phyloP scores from a whole-genome alignment of 2,329 filamentous ascomycete species.

The Sclerotinia borealis region DNA sequence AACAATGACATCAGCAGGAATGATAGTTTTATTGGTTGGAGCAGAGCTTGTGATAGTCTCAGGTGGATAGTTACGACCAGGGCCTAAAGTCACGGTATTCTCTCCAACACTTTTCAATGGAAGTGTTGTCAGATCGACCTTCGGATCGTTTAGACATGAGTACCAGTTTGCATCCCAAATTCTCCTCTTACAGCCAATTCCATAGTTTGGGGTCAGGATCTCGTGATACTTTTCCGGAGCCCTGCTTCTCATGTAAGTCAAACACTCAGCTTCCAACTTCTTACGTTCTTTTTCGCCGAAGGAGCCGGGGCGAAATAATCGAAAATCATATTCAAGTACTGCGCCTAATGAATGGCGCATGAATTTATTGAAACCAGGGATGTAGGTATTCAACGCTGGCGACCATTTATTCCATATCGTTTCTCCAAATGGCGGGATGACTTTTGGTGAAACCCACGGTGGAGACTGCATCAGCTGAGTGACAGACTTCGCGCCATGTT shows the following conservation, averaged over 20 bases:
- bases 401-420: conserved; percentile 42
- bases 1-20: conserved; percentile 51
- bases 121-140: conserved; percentile 47
- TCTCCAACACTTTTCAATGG: conserved; percentile 43
- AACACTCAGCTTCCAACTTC: conserved; percentile 36
- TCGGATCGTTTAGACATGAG: conserved; percentile 40
- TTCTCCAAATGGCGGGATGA: conserved; percentile 33
- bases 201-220: conserved; percentile 51
- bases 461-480: conserved; percentile 54
- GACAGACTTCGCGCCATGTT: conserved; percentile 43
- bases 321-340: conserved; percentile 39
- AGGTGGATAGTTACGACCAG: conserved; percentile 41
- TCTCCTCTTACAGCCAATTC: conserved; percentile 50
- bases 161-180: conserved; percentile 50
- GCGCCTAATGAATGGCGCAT: conserved; percentile 39
- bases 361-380: conserved; percentile 42
- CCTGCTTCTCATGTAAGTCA: conserved; percentile 41
- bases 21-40: conserved; percentile 33
- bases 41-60: conserved; percentile 21
- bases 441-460: conserved; percentile 47
- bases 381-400: conserved; percentile 38
- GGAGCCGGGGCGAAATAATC: conserved; percentile 40
- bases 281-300: conserved; percentile 37
- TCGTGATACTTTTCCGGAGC: conserved; percentile 52
- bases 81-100: conserved; percentile 44